Base-by-base conservation (phyloP, 2,329 filamentous ascomycete genomes). In the Penicillium sp. region DNA sequence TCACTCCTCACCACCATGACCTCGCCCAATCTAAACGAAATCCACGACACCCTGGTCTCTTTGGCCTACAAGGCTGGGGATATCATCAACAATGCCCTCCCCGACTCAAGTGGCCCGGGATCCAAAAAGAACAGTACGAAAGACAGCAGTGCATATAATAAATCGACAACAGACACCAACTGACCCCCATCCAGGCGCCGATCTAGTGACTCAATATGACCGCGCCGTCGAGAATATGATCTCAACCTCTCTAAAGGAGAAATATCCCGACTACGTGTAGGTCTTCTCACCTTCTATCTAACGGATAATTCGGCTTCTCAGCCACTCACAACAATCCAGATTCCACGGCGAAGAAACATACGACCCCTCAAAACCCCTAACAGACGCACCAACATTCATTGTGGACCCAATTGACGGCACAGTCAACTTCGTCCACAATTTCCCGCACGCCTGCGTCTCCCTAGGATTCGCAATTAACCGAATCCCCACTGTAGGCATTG, bases 371-470 rank as follows among this genome's bases (percentile, higher is more conserved):
- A 75, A 74, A 59, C 71, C 65, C n/a, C 73, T 86, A 39, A 80
- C 77, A 0, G 52, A 74, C 20, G 71, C 70, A 1, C 83, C 84
- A 3, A 86, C 84, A 3, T 85, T 86, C 70, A 76, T 86, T 52
- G 78, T 83, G 54, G 84, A 87, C 63, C 84, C 84, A 4, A 85
- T 86, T 44, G 84, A 87, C 66, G 84, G 84, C 44, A 86, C 84
- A 3, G 82, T 82, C 21, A 86, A 86, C 69, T 85, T 87, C 58
- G 80, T 86, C n/a, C 84, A 86, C 66, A 74, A 75, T 18, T 78
- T 83, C 63, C 80, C 80, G 2, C 83, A 81, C 63, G 78, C 84
- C 24, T 80, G 75, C 63, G 80, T 86, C 54, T 84, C 81, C 4
- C 75, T 86, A 13, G 84, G 83, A 1, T 77, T 86, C 46, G 74